Conservation (phyloP, 257 asterid species). For the Nicotiana undulata region DNA sequence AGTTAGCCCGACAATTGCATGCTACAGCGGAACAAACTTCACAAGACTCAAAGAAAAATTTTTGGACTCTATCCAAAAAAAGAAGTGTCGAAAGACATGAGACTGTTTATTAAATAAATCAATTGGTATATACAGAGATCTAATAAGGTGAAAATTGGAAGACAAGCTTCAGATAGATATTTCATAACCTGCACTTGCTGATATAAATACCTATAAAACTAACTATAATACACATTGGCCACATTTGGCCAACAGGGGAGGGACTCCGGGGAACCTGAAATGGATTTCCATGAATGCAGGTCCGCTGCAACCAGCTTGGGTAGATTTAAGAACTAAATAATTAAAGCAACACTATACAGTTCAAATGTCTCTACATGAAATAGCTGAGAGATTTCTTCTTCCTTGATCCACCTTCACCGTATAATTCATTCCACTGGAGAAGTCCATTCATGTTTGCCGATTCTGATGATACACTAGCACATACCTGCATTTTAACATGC, state of each 20-base stretch:
- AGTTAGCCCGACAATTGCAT: neutral
- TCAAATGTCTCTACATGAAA: conserved; percentile 34
- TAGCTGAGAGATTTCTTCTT: conserved; percentile 41
- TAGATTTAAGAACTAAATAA: neutral
- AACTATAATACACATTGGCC: conserved; percentile 5
- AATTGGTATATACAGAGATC: neutral
- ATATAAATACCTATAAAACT: conserved; percentile 5
- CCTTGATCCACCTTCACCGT: conserved; percentile 52
- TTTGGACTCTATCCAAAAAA: neutral
- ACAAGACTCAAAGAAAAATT: neutral
- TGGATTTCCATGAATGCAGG: conserved; percentile 6
- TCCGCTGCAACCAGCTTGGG: neutral
- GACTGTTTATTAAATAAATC: conserved; percentile 1
- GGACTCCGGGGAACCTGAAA: conserved; percentile 3
- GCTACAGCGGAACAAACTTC: neutral
- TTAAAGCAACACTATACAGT: conserved; percentile 10
- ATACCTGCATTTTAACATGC: conserved; percentile 26
- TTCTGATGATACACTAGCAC: conserved; percentile 54
- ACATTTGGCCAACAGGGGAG: neutral
- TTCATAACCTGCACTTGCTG: neutral
- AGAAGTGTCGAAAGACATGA: neutral
- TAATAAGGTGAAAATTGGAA: neutral
- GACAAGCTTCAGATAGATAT: conserved; percentile 4
- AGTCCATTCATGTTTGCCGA: conserved; percentile 48
- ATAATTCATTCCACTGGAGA: conserved; percentile 46